phyloP scores from a whole-genome alignment of 805 yeast genomes.

The Candida corydali region DNA sequence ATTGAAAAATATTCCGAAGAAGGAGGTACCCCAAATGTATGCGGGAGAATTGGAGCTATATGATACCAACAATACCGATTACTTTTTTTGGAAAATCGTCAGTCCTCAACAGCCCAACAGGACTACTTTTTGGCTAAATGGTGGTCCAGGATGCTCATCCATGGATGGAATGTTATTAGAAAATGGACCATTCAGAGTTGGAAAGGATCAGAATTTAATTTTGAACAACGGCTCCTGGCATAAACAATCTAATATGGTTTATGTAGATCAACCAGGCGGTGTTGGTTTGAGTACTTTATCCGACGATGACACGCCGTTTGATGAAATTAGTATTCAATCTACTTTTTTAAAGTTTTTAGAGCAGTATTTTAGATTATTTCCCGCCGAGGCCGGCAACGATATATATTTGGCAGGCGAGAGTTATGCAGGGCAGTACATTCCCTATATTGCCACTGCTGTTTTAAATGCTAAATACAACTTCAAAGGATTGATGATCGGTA shows the following conservation, averaged over 20 bases:
- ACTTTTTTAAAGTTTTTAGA: slow-evolving; percentile 65
- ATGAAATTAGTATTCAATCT: slow-evolving; percentile 51
- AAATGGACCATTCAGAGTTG: slow-evolving; percentile 79
- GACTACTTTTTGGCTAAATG: slow-evolving; percentile 85
- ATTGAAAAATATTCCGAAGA: slow-evolving; percentile 24
- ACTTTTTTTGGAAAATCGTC: slow-evolving; percentile 75
- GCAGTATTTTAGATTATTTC: slow-evolving; percentile 65
- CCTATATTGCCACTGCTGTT: slow-evolving; percentile 71
- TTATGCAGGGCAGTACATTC: slow-evolving; percentile 95
- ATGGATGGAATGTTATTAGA: slow-evolving; percentile 98
- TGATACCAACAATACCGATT: slow-evolving; percentile 48
- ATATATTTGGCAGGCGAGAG: slow-evolving; percentile 90
- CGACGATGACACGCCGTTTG: slow-evolving; percentile 50
- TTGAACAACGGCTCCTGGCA: slow-evolving; percentile 81
- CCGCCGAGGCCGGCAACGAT: slow-evolving; percentile 61
- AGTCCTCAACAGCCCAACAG: slow-evolving; percentile 31
- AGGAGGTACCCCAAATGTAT: slow-evolving; percentile 47
- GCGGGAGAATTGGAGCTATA: slow-evolving; percentile 64
- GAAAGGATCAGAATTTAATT: slow-evolving; percentile 36
- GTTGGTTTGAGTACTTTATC: slow-evolving; percentile 71
- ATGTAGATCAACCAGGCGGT: slow-evolving; percentile 92
- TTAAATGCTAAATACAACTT: slow-evolving; percentile 50
- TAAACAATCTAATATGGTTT: slow-evolving; percentile 70
- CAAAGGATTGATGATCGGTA: slow-evolving; percentile 77
- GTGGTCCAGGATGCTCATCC: slow-evolving; percentile 98